A percentile compares a stretch with the other conserved stretches of the same genome.
Evolutionary conservation across 1,284 basidiomycete species (phyloP).

Genomic region (Ceratobasidium sp.): DNA sequence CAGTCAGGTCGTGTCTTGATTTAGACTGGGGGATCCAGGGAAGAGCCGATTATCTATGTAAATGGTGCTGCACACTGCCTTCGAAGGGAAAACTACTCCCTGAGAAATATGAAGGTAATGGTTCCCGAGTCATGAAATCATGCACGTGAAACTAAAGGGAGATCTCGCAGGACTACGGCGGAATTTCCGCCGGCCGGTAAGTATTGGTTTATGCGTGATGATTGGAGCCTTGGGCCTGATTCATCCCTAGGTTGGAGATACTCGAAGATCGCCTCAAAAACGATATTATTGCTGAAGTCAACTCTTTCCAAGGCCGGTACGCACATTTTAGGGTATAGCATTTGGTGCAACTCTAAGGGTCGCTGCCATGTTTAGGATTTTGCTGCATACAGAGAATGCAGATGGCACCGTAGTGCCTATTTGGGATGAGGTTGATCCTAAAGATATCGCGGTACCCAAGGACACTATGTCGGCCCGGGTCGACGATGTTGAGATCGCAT

Average conservation of each 20-base stretch:
- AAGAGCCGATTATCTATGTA: constrained; percentile 91
- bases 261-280: constrained; percentile 90
- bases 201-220: background rate
- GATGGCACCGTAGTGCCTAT: constrained; percentile 91
- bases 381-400: constrained; percentile 87
- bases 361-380: constrained; percentile 57
- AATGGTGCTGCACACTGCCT: constrained; percentile 83
- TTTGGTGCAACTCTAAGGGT: background rate
- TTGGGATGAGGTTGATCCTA: constrained; percentile 88
- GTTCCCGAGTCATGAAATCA: background rate
- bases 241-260: constrained; percentile 63
- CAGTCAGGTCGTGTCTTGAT: background rate
- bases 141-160: constrained; percentile 19
- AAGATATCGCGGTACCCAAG: constrained; percentile 82
- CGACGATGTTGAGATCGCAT: constrained; percentile 68
- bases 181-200: constrained; percentile 80
- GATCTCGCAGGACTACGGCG: constrained; percentile 74
- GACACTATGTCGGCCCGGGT: constrained; percentile 81
- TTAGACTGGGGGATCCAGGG: constrained; percentile 41
- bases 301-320: constrained; percentile 42
- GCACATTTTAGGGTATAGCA: background rate
- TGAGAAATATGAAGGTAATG: constrained; percentile 81
- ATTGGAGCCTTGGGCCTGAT: background rate
- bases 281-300: constrained; percentile 69
- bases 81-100: constrained; percentile 75